Evolutionary conservation across 176 grass and related monocot genomes (phyloP).

Genomic region (Musa beccarii): DNA sequence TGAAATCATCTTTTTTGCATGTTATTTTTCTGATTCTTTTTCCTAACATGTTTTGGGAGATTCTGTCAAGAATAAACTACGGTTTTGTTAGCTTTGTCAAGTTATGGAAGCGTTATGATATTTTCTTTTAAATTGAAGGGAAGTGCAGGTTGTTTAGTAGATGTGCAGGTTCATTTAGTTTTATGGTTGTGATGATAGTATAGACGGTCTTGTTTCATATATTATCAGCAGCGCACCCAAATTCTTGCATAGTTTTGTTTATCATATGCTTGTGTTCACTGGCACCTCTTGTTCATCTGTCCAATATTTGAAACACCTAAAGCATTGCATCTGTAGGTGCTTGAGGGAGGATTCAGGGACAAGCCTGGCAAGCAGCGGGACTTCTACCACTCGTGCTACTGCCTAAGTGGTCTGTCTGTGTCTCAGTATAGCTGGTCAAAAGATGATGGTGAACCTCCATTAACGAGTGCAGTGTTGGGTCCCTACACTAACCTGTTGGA

Average conservation of each 20-base stretch:
- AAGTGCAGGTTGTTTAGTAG: no score
- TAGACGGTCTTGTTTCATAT: not conserved
- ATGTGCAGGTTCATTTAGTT: no score
- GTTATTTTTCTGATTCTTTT: no score
- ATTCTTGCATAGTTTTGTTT: constrained; percentile 2
- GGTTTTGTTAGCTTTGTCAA: no score
- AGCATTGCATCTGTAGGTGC: constrained; percentile 29
- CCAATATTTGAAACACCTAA: not conserved
- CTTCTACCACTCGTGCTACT: constrained; percentile 88
- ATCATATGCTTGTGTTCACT: not conserved
- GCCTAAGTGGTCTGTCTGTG: constrained; percentile 74
- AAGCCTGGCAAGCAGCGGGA: constrained; percentile 85
- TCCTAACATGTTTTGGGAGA: no score
- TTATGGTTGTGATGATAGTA: no score
- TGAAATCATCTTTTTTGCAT: no score
- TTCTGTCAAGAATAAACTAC: no score
- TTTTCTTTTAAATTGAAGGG: no score
- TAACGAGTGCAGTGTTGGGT: constrained; percentile 56
- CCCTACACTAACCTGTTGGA: constrained; percentile 85
- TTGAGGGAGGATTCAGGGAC: constrained; percentile 87
- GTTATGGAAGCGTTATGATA: no score
- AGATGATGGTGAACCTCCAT: constrained; percentile 36
- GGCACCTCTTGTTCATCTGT: not conserved
- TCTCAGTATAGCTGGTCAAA: constrained; percentile 54
- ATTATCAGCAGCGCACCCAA: not conserved